Conservation (phyloP, 257 asterid species). For the Solanum megistacrolobum region DNA sequence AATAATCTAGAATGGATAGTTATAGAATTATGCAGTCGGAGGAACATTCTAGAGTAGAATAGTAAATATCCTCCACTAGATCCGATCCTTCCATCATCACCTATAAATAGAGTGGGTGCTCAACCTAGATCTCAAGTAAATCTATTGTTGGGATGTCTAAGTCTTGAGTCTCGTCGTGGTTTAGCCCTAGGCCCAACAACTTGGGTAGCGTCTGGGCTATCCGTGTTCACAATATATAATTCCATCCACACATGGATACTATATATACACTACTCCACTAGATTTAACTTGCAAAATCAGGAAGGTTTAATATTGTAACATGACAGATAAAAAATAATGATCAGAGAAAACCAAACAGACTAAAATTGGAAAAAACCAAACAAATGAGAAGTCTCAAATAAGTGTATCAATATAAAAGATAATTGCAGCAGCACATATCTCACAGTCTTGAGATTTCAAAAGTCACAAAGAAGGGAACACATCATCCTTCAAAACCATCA, state of each 20-base stretch:
- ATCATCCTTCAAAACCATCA: not conserved
- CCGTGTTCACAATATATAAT: not conserved
- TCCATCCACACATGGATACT: not conserved
- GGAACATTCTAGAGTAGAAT: not conserved
- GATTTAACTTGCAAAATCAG: not conserved
- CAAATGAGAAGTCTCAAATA: not conserved
- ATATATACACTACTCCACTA: not conserved
- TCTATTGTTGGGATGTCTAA: not conserved
- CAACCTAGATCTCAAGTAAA: not conserved
- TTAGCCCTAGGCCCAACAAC: not conserved
- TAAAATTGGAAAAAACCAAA: not conserved
- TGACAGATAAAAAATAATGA: not conserved
- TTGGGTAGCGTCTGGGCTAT: not conserved
- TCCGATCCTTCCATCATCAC: not conserved
- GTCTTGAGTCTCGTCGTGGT: not conserved
- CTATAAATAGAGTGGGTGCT: not conserved
- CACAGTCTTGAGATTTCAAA: not conserved
- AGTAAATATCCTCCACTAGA: too few species aligned
- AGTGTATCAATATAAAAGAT: not conserved
- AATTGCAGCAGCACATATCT: not conserved
- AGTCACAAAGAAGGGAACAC: not conserved
- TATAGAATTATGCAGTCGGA: not conserved
- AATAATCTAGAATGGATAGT: not conserved
- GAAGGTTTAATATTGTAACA: not conserved
- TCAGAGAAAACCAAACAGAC: not conserved